A percentile compares a stretch with the other conserved stretches of the same genome.
phyloP scores from a whole-genome alignment of 441 rosid genomes.

The Arabidopsis hybrid region DNA sequence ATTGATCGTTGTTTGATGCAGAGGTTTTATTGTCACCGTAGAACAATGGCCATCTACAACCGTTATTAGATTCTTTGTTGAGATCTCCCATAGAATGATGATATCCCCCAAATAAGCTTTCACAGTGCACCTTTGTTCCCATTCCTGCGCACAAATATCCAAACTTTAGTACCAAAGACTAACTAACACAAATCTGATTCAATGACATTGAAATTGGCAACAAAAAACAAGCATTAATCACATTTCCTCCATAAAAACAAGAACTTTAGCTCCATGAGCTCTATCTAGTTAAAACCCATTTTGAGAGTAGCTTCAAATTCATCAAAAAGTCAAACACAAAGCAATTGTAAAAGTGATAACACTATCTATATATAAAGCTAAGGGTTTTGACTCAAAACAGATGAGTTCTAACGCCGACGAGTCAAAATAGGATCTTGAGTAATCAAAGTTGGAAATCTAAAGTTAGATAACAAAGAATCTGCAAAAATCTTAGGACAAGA shows the following conservation, averaged over 20 bases:
- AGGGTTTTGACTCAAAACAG: conserved; percentile 37
- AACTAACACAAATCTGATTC: conserved; percentile 13
- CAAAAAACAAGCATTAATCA: no score
- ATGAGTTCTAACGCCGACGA: conserved; percentile 38
- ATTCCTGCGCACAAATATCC: conserved; percentile 59
- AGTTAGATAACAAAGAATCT: conserved; percentile 42
- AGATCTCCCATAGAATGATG: conserved; percentile 88
- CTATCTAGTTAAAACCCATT: conserved; percentile 18
- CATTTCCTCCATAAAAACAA: not conserved
- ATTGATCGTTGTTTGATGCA: conserved; percentile 52
- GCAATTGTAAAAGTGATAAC: not conserved
- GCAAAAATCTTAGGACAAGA: conserved; percentile 28
- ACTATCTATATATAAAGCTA: not conserved
- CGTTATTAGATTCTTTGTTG: conserved; percentile 70
- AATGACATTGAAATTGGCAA: not conserved
- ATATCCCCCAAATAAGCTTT: conserved; percentile 70
- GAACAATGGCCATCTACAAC: conserved; percentile 76
- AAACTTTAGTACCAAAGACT: conserved; percentile 19
- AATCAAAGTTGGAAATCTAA: conserved; percentile 36
- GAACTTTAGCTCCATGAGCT: conserved; percentile 7
- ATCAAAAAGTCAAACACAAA: conserved; percentile 32
- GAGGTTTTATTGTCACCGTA: conserved; percentile 65
- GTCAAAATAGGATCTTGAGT: conserved; percentile 45
- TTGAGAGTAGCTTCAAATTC: conserved; percentile 7
- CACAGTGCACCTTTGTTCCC: conserved; percentile 87